Base-by-base conservation (phyloP, 495 filamentous ascomycete species). In the Penicillium turbatum region DNA sequence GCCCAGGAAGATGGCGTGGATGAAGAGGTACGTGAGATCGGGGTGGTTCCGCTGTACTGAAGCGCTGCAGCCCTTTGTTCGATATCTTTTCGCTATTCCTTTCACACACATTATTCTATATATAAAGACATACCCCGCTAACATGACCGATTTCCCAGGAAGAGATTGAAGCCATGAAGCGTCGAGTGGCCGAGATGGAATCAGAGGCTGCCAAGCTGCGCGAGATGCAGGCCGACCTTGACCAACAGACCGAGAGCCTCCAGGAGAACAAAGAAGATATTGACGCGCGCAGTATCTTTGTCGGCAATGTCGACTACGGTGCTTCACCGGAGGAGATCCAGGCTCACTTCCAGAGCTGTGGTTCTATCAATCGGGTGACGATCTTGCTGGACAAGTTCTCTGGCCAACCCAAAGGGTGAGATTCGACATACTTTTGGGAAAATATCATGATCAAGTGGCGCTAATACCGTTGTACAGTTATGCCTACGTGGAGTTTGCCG, bases 301-400 rank as follows among this genome's bases (percentile, higher is more conserved):
- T 99, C 21, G 95, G 95, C 42, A 99, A 99, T 65, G 95, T 99
- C 50, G 95, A 99, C 69, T 99, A 99, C 71, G 90, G 90, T 54
- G 92, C 93, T 26, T 95, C 91, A 13, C 93, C 95, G 0, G 95
- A 99, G 73, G 95, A 99, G 73, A 96, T 99, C 53, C 95, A 99
- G 76, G 89, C 91, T 34, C 95, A 99, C 68, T 99, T 99, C 74
- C 91, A 96, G 75, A 95, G 85, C 78, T 95, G 90, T 63, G 95
- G 95, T 35, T 90, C 88, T 50, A 99, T 99, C 77, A 97, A 99
- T 65, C 86, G 95, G 35, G 95, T 99, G 42, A 99, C 95, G 4
- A 99, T 99, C 51, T 75, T 99, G 50, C 77, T 99, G 55, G 95
- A 99, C 74, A 97, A 97, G 74, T 97, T 96, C 64, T 92, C 91